A percentile compares a stretch with the other conserved stretches of the same genome.
Conservation (phyloP, 495 filamentous ascomycete genomes). For the Hapsidospora chrysogenum region DNA sequence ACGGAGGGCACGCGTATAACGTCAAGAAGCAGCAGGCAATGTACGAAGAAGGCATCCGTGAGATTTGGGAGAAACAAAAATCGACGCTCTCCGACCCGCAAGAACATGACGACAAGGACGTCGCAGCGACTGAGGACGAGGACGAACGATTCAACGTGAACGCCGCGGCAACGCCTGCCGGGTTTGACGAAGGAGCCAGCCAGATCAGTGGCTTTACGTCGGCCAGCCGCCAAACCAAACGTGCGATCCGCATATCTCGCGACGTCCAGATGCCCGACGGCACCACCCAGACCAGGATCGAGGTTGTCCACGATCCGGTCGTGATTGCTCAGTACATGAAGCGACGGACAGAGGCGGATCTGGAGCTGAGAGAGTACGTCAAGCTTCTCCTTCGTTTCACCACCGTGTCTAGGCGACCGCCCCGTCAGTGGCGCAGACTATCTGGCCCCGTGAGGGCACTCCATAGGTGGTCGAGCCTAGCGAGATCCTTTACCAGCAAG, state of each 20-base stretch:
- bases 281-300: constrained; percentile 36
- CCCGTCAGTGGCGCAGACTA: background rate
- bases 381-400: background rate
- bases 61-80: constrained; percentile 82
- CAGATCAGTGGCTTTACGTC: constrained; percentile 70
- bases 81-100: constrained; percentile 43
- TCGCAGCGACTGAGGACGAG: constrained; percentile 40
- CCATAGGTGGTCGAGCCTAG: background rate
- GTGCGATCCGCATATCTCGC: constrained; percentile 59
- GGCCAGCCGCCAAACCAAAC: constrained; percentile 46
- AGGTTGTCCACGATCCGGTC: constrained; percentile 52
- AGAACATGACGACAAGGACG: constrained; percentile 47
- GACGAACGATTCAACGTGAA: constrained; percentile 38
- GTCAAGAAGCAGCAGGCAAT: constrained; percentile 77
- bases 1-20: constrained; percentile 92
- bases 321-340: constrained; percentile 52
- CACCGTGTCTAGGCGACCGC: background rate
- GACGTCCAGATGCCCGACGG: constrained; percentile 44
- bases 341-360: constrained; percentile 35
- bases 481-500: background rate
- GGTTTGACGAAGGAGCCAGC: constrained; percentile 62
- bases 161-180: constrained; percentile 19
- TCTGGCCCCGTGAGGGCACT: background rate
- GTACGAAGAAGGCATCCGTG: constrained; percentile 74
- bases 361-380: constrained; percentile 48